Evolutionary conservation across 2,329 filamentous ascomycete species (phyloP), one percentile per base, ranked within the genome.

Genomic region (Trichoderma atroviride): DNA sequence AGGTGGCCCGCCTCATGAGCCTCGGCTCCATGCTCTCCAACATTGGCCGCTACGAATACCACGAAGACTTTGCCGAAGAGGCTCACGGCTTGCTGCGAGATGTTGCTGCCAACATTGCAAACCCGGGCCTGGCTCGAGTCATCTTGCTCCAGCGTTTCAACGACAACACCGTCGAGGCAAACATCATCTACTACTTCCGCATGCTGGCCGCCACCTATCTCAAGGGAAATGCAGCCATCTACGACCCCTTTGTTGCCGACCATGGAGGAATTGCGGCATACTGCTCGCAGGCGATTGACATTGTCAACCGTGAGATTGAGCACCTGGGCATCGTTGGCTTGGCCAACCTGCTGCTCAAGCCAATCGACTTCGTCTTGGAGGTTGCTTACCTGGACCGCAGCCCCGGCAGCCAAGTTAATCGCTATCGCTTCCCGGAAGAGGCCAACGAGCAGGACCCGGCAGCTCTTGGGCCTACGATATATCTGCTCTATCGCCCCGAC

Each of bases 381-480:
- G 92, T 98, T 71, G 89, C 93, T 66, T 97, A 98, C 77, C 88
- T 99, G 10, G 96, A 98, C 78, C 89, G 93, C 74, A 97, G 92
- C 75, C 84, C 89, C 57, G 94, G 94, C 22, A 85, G 87, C 58
- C 86, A 92, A 74, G 92, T 93, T 75, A 97, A 92, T 76, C 87
- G 85, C 37, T 89, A 92, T 77, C 86, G 86, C 27, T 88, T 91
- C 74, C 89, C 86, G 3, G 83, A 87, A 29, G 86, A 86, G 55
- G 81, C 83, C 16, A 84, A 83, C 66, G 78, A 76, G 4, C 82
- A 84, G 66, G 82, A 84, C 64, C 74, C 79, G 55, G 78, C 80
- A 19, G 76, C 77, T 0, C 75, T 86, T 0, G 85, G 83, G 0
- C 83, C 85, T 31, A 83, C 87, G 37, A 87, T 90, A 43, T 83